Evolutionary conservation across 805 yeast genomes (phyloP), one percentile per base, ranked within the genome.

Genomic region (Wickerhamomyces subpelliculosus): DNA sequence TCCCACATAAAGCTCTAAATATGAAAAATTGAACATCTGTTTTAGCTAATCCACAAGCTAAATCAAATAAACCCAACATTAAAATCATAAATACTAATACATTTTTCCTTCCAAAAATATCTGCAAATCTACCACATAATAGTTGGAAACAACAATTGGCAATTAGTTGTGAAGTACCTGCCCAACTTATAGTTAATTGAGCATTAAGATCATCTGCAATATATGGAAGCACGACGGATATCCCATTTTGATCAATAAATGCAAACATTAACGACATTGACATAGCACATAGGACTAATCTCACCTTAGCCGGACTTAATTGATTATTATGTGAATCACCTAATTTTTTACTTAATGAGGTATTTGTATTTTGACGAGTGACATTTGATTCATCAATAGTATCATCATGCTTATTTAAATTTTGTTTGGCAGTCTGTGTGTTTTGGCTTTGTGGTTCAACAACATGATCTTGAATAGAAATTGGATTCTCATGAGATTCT

Each of bases 1-100:
- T 60, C 24, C 82, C 82, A n/a, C 78, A 71, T 37, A 75, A 57
- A 0, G 78, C 78, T 37, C 81, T 59, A 47, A 72, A 73, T 10
- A 75, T 61, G 49, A 59, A 75, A 40, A 75, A 66, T 46, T 73
- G 73, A 2, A 69, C 58, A 5, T 73, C 70, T 2, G 70, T 71
- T 38, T 63, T 59, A 7, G 73, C 72, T 45, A 73, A 65, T 5
- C 76, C 78, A 50, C 78, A 69, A 3, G 72, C 73, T 24, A 76
- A 49, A 42, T 73, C 75, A 14, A 71, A 65, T 12, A 69, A 38
- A 5, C 65, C 61, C 11, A 76, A 54, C 3, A 72, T 55, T 2
- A 50, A 42, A 9, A 74, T 54, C 34, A 71, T 62, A 4, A 56
- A 47, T 32, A 75, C 44, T 30, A 76, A 52, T 17, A 74, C 62